Base-by-base conservation (phyloP, 192 early-diverging fungal species). In the Obelidium mucronatum region DNA sequence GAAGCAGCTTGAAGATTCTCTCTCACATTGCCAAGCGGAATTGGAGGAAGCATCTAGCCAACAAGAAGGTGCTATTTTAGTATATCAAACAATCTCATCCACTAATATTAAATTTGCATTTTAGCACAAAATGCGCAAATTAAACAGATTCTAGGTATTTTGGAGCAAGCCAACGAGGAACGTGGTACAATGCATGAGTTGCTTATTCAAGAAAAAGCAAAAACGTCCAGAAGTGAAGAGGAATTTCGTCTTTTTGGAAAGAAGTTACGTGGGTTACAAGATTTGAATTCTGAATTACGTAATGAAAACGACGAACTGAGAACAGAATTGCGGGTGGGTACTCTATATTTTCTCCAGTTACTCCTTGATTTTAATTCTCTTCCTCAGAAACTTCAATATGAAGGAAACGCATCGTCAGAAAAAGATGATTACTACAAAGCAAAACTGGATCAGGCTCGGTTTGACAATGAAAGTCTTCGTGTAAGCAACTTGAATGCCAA, bases 241-340 rank as follows among this genome's bases (percentile, higher is more conserved):
- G 81, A 82, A 40, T 79, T 82, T 40, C 77, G 77, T 13, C 55
- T 82, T 15, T 82, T 82, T 44, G 40, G 69, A 13, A 67, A 63
- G 22, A 79, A 79, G 36, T 48, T 79, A 39, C 53, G 81, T 3
- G 71, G 31, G 17, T 69, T 82, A 22, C 81, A 82, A 52, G 81
- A 82, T 15, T 55, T 52, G 11, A 76, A 73, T 63, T 39, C 39
- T 30, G 59, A 67, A 33, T 52, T 82, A 17, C 67, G 55, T 1
- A 39, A 28, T 36, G 81, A 82, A 69, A 61, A 74, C 30, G 77
- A 82, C 13, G 40, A 44, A 34, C 48, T 82, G 48, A 40, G 81
- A 30, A 24, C 56, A 24, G 81, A 82, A 70, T 40, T 82, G 26
- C 60, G 80, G 30, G 72, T 62, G 8, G 22, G 42, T 53, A n/a